Evolutionary conservation across 192 early-diverging fungal species (phyloP).

Genomic region (Podila minutissima): DNA sequence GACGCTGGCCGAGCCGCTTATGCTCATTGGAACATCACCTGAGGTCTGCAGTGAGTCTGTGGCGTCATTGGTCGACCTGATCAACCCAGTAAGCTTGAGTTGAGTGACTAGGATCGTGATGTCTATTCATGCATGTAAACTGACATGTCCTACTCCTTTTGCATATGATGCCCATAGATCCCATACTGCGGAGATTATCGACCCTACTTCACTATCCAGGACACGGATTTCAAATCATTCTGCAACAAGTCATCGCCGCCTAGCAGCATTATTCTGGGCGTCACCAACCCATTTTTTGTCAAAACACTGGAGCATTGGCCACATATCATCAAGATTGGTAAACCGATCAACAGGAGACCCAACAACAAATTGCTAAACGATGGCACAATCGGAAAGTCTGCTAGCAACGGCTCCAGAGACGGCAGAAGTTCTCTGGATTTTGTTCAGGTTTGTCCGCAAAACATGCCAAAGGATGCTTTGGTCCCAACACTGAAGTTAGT

Average conservation of each 20-base stretch:
- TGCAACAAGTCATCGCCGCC: slow-evolving; percentile 73
- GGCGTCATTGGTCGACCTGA: slow-evolving; percentile 84
- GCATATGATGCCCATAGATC: slow-evolving; percentile 58
- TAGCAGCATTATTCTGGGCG: slow-evolving; percentile 87
- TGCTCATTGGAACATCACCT: slow-evolving; percentile 91
- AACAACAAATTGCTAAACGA: slow-evolving; percentile 29
- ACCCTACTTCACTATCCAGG: slow-evolving; percentile 98
- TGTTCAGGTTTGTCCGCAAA: slow-evolving; percentile 42
- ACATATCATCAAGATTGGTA: slow-evolving; percentile 71
- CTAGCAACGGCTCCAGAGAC: slow-evolving; percentile 10
- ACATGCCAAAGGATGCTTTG: neutral
- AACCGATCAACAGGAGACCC: slow-evolving; percentile 44
- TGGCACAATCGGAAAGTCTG: slow-evolving; percentile 24
- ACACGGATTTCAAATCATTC: slow-evolving; percentile 86
- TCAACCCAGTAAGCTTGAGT: slow-evolving; percentile 80
- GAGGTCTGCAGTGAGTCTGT: slow-evolving; percentile 88
- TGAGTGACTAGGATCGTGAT: neutral
- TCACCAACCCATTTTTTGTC: slow-evolving; percentile 94
- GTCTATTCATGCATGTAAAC: neutral
- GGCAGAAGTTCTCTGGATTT: slow-evolving; percentile 56
- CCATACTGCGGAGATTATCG: slow-evolving; percentile 96
- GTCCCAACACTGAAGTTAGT: neutral
- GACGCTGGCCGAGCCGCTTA: slow-evolving; percentile 88
- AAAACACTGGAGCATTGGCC: slow-evolving; percentile 95
- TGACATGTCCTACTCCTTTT: neutral